Base-by-base conservation (phyloP, 2,329 filamentous ascomycete species). In the Penicillium sp. region DNA sequence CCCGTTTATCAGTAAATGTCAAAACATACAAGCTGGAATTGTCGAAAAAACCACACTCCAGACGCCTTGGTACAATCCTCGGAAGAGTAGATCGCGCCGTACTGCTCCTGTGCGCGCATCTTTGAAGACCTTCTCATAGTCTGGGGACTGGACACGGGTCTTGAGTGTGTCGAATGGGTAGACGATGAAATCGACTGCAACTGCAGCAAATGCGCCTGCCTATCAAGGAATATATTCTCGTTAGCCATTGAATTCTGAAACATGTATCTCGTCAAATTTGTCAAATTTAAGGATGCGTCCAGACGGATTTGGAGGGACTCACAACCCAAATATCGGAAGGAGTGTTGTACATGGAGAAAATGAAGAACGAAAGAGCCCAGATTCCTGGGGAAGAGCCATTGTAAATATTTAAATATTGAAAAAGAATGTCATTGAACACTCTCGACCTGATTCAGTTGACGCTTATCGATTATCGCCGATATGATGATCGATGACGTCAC, bases 101-200 rank as follows among this genome's bases (percentile, higher is more conserved):
- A 84, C 73, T 1, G 79, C 78, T 14, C 81, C 81, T 22, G 83
- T 82, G 1, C 76, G 74, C 16, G 80, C 79, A 75, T 87, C 76
- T 58, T 80, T 83, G 69, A 86, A 93, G 0, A 87, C 80, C 48
- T 82, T 81, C 37, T 84, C 77, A 74, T 92, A 94, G 66, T 92
- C 84, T 13, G 86, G 87, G 51, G 88, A 91, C 71, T 96, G 92
- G 46, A 90, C 82, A 10, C 92, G 84, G 8, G 92, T 96, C 72
- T 96, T 96, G 66, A 96, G 79, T 0, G 92, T 97, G 71, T 96
- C 92, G 16, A 96, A 80, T 0, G 92, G 92, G 67, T 94, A 96
- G 35, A 96, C 84, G 16, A 96, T 79, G 47, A 95, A 79, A 72
- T 96, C 91, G 55, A 96, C 89, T 1, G 88, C 88, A 70, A 96